These are phyloP conservation scores for Phanerochaete sordida DNA, from an alignment of 768 basidiomycete species.

Conservation along the genomic window DNA sequence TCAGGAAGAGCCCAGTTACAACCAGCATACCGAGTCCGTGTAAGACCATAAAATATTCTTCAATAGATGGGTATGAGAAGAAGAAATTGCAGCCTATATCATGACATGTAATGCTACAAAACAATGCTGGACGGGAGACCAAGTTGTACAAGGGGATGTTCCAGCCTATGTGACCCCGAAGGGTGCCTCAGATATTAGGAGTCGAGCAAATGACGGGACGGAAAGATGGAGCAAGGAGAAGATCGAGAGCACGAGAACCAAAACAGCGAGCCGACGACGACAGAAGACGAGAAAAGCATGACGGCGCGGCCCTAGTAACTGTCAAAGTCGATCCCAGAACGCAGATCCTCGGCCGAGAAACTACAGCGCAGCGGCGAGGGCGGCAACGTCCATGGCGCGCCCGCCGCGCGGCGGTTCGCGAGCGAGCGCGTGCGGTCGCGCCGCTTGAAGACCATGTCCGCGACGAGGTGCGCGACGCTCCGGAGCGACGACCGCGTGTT, in stretches of 20 bases:
- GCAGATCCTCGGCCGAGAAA: constrained; percentile 14
- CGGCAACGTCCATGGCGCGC: constrained; percentile 19
- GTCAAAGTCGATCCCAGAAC: not conserved
- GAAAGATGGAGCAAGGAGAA: not conserved
- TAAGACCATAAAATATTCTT: constrained; percentile 7
- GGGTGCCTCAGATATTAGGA: not conserved
- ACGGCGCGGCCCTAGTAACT: not conserved
- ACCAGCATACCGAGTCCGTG: not conserved
- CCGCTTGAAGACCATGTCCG: constrained; percentile 45
- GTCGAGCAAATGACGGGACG: not conserved
- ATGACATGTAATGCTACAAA: constrained; percentile 15
- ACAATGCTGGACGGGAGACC: not conserved
- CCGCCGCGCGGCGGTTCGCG: constrained; percentile 30
- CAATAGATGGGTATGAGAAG: constrained; percentile 11
- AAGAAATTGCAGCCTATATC: constrained; percentile 4
- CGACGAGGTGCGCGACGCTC: constrained; percentile 38
- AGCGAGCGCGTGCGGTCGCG: constrained; percentile 36
- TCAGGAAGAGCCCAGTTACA: not conserved
- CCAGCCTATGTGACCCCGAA: constrained; percentile 3
- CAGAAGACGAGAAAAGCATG: not conserved
- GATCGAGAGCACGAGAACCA: not conserved
- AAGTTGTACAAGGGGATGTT: constrained; percentile 8
- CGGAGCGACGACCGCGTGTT: constrained; percentile 23
- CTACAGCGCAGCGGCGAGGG: constrained; percentile 28
- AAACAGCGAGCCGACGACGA: not conserved